Base-by-base conservation (phyloP, 169 alveolate species). In the Cytauxzoon felis region DNA sequence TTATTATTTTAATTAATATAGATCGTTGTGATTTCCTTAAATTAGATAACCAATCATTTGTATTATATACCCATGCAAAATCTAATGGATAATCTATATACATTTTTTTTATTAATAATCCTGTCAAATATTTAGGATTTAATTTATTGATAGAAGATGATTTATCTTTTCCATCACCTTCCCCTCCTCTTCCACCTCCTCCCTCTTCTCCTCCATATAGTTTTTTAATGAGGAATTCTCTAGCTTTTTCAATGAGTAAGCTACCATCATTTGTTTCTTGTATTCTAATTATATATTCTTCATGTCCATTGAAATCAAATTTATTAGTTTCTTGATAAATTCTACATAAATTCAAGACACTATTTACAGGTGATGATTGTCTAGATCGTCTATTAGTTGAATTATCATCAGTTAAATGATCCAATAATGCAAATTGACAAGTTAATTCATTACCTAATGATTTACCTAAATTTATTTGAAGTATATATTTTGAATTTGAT, bases 1-100 rank as follows among this genome's bases (percentile, higher is more conserved):
- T 90, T 16, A 88, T 90, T 8, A 90, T 88, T 30, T 91, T 72
- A 16, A 90, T 83, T 48, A 80, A 45, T 2, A 90, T 43, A n/a
- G 95, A 90, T 24, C 88, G 73, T 54, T 82, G 88, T 5, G 94
- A 73, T 58, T 83, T 81, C 60, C 93, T 26, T n/a, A 90, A 70
- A 33, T 90, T 52, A 27, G 43, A 50, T 38, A 76, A 66, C 94
- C 94, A 88, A 41, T 75, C 89, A 41, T 58, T 27, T 42, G 75
- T 88, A 32, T 63, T 59, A 51, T 66, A 63, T 26, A 83, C 67
- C 86, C 86, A 76, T 9, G 61, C 40, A 65, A 73, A 73, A 58
- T 73, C 83, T 40, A 27, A 6, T 7, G 68, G 16, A 8, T 30
- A 9, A 8, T 27, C 50, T 23, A n/a, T 5, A 49, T 53, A 53